Percentiles rank a stretch among this genome's conserved stretches.
phyloP scores from a whole-genome alignment of 1,284 basidiomycete species.

The Amylostereum chailletii region DNA sequence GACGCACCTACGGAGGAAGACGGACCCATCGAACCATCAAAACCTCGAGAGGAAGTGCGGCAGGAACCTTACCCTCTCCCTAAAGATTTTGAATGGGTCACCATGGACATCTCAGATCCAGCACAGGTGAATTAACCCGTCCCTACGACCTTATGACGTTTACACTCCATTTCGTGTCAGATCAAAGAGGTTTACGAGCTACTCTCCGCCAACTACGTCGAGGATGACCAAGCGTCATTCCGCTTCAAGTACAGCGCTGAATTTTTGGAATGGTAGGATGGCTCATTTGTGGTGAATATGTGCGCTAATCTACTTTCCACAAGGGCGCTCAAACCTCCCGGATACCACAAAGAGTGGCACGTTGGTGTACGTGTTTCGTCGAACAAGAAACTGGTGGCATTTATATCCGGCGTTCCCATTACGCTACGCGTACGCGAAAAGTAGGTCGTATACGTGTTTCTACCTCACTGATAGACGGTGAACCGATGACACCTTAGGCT shows the following conservation, averaged over 20 bases:
- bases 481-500: slow-evolving; percentile 33
- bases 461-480: not conserved
- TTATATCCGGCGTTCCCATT: slow-evolving; percentile 94
- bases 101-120: slow-evolving; percentile 73
- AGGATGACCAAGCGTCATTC: slow-evolving; percentile 94
- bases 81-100: slow-evolving; percentile 90
- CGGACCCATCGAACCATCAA: slow-evolving; percentile 85
- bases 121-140: slow-evolving; percentile 44
- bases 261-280: slow-evolving; percentile 80
- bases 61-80: slow-evolving; percentile 86
- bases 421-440: slow-evolving; percentile 71
- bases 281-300: slow-evolving; percentile 1
- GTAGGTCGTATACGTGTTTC: slow-evolving; percentile 35
- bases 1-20: slow-evolving; percentile 64
- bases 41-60: slow-evolving; percentile 71
- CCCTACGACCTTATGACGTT: not conserved
- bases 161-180: slow-evolving; percentile 31
- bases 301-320: not conserved
- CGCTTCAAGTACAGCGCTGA: slow-evolving; percentile 95
- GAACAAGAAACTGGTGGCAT: slow-evolving; percentile 92
- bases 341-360: slow-evolving; percentile 92
- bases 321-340: slow-evolving; percentile 93
- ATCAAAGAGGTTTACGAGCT: slow-evolving; percentile 90
- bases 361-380: slow-evolving; percentile 88
- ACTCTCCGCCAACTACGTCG: slow-evolving; percentile 91